Evolutionary conservation across 2,329 filamentous ascomycete genomes (phyloP), one percentile per base, ranked within the genome.

Genomic region (Fusarium foetens): DNA sequence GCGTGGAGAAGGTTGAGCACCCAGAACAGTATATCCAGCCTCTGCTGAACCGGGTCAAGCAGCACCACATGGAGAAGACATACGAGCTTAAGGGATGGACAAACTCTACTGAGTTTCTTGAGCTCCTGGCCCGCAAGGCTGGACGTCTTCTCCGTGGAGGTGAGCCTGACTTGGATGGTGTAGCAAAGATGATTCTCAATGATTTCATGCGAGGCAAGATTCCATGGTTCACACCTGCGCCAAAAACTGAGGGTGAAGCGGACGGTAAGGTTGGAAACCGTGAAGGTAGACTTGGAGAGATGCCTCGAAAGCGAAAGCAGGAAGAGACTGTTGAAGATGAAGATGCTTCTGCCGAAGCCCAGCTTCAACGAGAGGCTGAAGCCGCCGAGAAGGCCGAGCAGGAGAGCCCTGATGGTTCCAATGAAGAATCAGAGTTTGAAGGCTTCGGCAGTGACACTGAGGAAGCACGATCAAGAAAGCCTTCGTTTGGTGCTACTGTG

Each of bases 191-290:
- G 90, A 93, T 99, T 2, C 84, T 99, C 66, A 98, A 97, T 77
- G 96, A 99, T 79, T 99, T 98, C 80, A 89, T 98, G 78, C 86
- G 96, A 71, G 96, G 96, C 63, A 98, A 95, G 83, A 93, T 98
- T 31, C 96, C 96, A 3, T 99, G 97, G 96, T 99, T 94, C 79
- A 96, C 93, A 1, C 91, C 94, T 13, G 91, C 94, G 14, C 94
- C 95, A 4, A 85, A 83, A 19, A 83, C 84, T 6, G 87, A 88
- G 14, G 84, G 84, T 11, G 87, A 87, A 36, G 85, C 83, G 19
- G 83, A 83, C 16, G 84, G 84, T 36, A 83, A 81, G 41, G 83
- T 91, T n/a, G 89, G 91, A 69, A 93, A 93, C 9, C 89, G 94
- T 51, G 89, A 93, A 68, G 94, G 94, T 17, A 88, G 90, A 74